Base-by-base conservation (phyloP, 2,329 filamentous ascomycete genomes). In the Alternaria sp. region DNA sequence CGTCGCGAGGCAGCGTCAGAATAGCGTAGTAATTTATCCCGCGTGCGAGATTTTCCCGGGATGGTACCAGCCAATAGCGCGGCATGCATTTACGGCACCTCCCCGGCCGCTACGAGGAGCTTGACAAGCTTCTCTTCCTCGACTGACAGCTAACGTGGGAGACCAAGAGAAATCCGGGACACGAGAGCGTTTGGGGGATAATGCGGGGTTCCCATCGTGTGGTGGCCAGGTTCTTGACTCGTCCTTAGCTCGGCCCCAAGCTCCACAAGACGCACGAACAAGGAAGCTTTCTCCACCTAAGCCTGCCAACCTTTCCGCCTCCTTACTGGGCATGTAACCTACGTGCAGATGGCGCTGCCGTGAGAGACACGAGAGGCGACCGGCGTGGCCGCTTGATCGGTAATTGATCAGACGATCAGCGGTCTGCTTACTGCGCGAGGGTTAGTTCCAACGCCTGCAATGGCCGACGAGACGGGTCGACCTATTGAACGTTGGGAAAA, bases 251-350 rank as follows among this genome's bases (percentile, higher is more conserved):
- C 66, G 53, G 51, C 55, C 20, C 62, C 61, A 67, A 69, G 64
- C 66, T 61, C 66, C 59, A 60, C 58, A 53, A 55, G 50, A 50
- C 28, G 51, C 55, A 61, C 28, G 21, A 30, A 21, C 67, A 67
- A 64, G 64, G 64, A 70, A 65, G 66, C 66, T 70, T 68, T 69
- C 62, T 58, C 63, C 64, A 61, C 61, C 56, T 51, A 70, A 70
- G 66, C 64, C 49, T 60, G 56, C 56, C 45, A 67, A 63, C 62
- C 62, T 56, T 54, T 47, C 14, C 55, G 50, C 56, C 53, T 26
- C 44, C 43, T 45, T 50, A 23, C 64, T 70, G 57, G 64, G 68
- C 62, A 65, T 67, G 68, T 57, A 67, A 69, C 68, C 54, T 62
- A 50, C 43, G 18, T 47, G 55, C 49, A 26, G 14, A 30, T 18